phyloP scores from a whole-genome alignment of 2,329 filamentous ascomycete species.

The Diaporthe citriasiana region DNA sequence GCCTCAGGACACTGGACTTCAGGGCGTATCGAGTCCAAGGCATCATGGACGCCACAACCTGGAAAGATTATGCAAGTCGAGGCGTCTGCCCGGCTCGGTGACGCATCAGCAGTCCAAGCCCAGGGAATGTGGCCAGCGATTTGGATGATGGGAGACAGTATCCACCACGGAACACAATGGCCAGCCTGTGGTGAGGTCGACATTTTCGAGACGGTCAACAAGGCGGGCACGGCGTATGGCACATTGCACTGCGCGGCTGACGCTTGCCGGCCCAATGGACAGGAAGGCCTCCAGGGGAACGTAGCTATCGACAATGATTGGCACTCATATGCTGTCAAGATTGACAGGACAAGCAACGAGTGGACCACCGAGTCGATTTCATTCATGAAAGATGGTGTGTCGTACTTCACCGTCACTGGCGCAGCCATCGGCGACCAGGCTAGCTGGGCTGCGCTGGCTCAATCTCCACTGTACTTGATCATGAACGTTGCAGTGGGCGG shows the following conservation, averaged over 20 bases:
- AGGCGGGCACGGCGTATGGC: conserved; percentile 60
- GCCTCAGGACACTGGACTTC: conserved; percentile 64
- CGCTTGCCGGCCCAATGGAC: conserved; percentile 62
- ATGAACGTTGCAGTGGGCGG: conserved; percentile 71
- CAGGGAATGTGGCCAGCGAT: conserved; percentile 72
- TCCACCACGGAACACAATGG: conserved; percentile 64
- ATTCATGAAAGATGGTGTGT: conserved; percentile 63
- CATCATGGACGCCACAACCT: conserved; percentile 59
- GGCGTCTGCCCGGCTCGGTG: conserved; percentile 62
- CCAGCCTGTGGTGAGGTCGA: conserved; percentile 70
- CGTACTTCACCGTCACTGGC: conserved; percentile 61
- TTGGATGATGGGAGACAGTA: conserved; percentile 67
- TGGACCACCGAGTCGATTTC: conserved; percentile 65
- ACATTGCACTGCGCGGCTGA: conserved; percentile 65
- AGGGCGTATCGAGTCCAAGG: conserved; percentile 65
- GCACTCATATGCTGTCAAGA: conserved; percentile 65
- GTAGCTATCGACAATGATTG: conserved; percentile 54
- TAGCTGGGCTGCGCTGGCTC: conserved; percentile 63
- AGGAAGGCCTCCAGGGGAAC: conserved; percentile 46
- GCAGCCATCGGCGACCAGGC: conserved; percentile 58
- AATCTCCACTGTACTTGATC: conserved; percentile 65
- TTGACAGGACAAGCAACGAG: conserved; percentile 62
- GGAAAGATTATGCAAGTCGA: conserved; percentile 63
- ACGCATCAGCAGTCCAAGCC: conserved; percentile 55
- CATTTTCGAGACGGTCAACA: conserved; percentile 70